Conservation (phyloP, 495 filamentous ascomycete genomes). For the Pseudoneurospora amorphoporcata region DNA sequence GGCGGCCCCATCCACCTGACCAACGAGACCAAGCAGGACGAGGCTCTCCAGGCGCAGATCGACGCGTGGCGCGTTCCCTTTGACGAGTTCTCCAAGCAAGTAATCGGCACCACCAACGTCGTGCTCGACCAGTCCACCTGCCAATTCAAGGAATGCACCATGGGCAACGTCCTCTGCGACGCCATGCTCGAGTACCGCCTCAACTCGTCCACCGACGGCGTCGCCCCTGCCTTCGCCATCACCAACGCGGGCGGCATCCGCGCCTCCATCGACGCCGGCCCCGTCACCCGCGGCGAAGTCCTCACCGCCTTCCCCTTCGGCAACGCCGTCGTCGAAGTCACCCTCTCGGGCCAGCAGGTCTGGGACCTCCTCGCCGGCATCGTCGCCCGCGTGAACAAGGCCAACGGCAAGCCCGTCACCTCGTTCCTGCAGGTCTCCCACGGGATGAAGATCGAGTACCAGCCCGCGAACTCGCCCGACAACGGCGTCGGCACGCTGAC, state of each 20-base stretch:
- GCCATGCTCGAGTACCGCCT: slow-evolving; percentile 44
- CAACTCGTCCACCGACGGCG: slow-evolving; percentile 22
- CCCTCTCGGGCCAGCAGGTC: slow-evolving; percentile 32
- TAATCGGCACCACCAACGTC: slow-evolving; percentile 35
- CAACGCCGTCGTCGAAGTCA: slow-evolving; percentile 43
- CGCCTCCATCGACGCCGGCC: slow-evolving; percentile 41
- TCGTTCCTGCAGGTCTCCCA: slow-evolving; percentile 43
- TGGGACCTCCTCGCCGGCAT: slow-evolving; percentile 43
- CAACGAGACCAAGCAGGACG: slow-evolving; percentile 42
- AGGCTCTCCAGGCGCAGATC: slow-evolving; percentile 38
- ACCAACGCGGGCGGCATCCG: slow-evolving; percentile 49
- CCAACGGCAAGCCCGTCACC: slow-evolving; percentile 35
- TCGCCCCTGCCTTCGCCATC: slow-evolving; percentile 33
- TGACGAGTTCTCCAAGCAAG: slow-evolving; percentile 36
- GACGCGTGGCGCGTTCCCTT: slow-evolving; percentile 43
- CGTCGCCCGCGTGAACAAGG: slow-evolving; percentile 32
- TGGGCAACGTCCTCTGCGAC: slow-evolving; percentile 42
- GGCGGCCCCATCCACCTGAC: slow-evolving; percentile 47
- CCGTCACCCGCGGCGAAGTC: slow-evolving; percentile 44
- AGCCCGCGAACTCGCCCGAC: slow-evolving; percentile 23
- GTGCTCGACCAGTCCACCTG: slow-evolving; percentile 43
- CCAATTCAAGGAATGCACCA: slow-evolving; percentile 37
- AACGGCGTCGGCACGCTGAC: slow-evolving; percentile 21
- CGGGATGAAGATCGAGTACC: slow-evolving; percentile 38
- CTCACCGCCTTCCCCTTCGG: slow-evolving; percentile 48